Evolutionary conservation across 2,329 filamentous ascomycete genomes (phyloP), one percentile per base, ranked within the genome.

Genomic region (Fusarium robinianum): DNA sequence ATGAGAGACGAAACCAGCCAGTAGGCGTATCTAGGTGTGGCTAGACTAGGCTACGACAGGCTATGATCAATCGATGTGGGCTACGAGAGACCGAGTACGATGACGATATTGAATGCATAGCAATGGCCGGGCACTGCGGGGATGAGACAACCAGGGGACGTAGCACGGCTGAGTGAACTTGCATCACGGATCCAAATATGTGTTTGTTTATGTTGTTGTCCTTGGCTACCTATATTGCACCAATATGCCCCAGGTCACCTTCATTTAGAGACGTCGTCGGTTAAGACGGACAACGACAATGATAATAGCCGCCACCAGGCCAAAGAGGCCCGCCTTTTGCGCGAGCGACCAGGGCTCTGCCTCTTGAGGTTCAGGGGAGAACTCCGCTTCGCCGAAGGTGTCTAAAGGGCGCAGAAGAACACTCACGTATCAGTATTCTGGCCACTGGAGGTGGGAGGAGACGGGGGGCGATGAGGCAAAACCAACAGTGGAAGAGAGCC

Each of bases 361-460:
- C 34, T 57, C n/a, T n/a, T n/a, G n/a, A n/a, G n/a, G n/a, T n/a
- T n/a, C 55, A n/a, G 38, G 21, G 25, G 47, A 44, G 38, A 48
- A 50, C 37, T 47, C 57, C 41, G 61, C 58, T 19, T 40, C 48
- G 46, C 60, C 63, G 47, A 53, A 38, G 40, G 63, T 51, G 51
- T 56, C 66, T 69, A 63, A 42, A 40, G 38, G 34, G 39, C 27
- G 48, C 38, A 41, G 49, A 51, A 53, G 55, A 29, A 35, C 34
- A 44, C 52, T 53, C 43, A 66, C 53, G 53, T 50, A 68, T 70
- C 67, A 70, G 67, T 63, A 66, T 53, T 62, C 52, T 53, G 52
- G 43, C 37, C 38, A 49, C 27, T 19, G 34, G 39, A 47, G 25
- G 35, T 39, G 33, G n/a, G n/a, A n/a, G n/a, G n/a, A n/a, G n/a